Conservation (phyloP, 2,329 filamentous ascomycete genomes). For the Fusarium sp. region DNA sequence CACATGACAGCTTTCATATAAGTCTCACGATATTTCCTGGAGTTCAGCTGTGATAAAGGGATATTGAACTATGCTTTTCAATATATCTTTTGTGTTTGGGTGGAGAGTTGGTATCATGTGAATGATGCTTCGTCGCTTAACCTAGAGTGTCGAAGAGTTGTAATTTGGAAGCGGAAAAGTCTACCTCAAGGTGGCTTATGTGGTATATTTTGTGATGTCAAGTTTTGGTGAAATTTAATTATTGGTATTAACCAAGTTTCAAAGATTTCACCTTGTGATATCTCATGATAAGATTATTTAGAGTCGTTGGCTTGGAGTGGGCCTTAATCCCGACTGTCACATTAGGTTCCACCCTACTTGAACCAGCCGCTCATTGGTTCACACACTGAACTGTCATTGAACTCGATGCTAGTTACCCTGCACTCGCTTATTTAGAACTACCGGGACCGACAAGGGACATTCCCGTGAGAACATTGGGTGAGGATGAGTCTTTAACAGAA, state of each 20-base stretch:
- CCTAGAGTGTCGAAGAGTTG: not conserved
- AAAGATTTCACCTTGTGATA: no score
- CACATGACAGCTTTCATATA: not conserved
- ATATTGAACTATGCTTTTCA: not conserved
- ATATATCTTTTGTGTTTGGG: not conserved
- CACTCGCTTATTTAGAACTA: not conserved
- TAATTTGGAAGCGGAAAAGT: no score
- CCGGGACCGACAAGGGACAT: no score
- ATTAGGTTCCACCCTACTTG: not conserved
- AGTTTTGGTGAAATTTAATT: no score
- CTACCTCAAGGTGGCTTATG: no score
- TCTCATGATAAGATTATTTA: not conserved
- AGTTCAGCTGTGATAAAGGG: not conserved
- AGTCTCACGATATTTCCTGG: not conserved
- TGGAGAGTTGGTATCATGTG: not conserved
- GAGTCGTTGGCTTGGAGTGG: constrained; percentile 12
- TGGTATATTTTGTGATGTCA: no score
- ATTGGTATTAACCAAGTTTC: no score
- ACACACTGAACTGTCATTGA: not conserved
- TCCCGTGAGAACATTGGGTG: no score
- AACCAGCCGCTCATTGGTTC: constrained; percentile 1
- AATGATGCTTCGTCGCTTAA: not conserved
- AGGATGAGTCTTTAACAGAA: no score
- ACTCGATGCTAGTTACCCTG: not conserved
- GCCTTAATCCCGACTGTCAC: not conserved